Evolutionary conservation across 1,284 basidiomycete species (phyloP).

Genomic region (Wolfiporia cocos): DNA sequence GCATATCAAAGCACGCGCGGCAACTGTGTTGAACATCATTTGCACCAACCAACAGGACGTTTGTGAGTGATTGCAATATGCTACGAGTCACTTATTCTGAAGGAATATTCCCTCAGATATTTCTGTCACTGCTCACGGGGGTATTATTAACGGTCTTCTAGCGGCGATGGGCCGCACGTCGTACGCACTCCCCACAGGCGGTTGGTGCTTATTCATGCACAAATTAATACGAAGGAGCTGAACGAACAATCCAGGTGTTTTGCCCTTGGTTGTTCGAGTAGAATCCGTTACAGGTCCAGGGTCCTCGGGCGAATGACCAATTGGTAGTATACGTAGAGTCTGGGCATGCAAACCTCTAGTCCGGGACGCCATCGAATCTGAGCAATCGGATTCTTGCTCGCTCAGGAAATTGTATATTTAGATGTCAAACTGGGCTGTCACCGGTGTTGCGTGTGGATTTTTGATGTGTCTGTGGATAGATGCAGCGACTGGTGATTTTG

Average conservation of each 20-base stretch:
- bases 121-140: slow-evolving; percentile 60
- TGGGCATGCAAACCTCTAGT: no score
- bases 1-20: slow-evolving; percentile 51
- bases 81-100: background rate
- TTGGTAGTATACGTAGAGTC: no score
- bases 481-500: no score
- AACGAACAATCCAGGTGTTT: slow-evolving; percentile 3
- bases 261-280: slow-evolving; percentile 13
- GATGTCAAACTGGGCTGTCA: no score
- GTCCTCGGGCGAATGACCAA: no score
- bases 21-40: slow-evolving; percentile 53
- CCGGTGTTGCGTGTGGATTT: no score
- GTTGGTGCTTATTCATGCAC: slow-evolving; percentile 26
- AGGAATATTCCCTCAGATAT: slow-evolving; percentile 35
- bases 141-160: slow-evolving; percentile 51
- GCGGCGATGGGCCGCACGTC: slow-evolving; percentile 33
- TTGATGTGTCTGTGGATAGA: no score
- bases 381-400: no score
- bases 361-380: no score
- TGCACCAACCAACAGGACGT: slow-evolving; percentile 44
- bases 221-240: background rate
- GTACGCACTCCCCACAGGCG: slow-evolving; percentile 55
- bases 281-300: no score
- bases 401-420: no score
- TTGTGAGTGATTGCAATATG: slow-evolving; percentile 35